These are phyloP conservation scores for Saturnispora bothae DNA, from an alignment of 805 yeast genomes.

Conservation along the genomic window DNA sequence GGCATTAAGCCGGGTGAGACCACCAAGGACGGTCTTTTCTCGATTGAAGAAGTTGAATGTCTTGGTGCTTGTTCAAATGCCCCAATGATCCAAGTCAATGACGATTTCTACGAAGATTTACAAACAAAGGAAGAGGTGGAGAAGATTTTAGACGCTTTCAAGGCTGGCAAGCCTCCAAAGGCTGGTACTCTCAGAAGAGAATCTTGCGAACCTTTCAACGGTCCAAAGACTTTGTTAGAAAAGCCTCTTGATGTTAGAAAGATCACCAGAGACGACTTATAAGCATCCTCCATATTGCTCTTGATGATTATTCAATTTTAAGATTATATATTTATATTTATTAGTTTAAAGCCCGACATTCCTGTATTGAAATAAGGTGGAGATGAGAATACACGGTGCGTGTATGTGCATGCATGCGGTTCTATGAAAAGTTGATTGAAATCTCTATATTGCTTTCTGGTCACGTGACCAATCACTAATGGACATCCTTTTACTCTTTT, in stretches of 20 bases:
- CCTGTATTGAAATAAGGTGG: no score
- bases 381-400: no score
- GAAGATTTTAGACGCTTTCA: slow-evolving; percentile 49
- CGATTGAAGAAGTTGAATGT: slow-evolving; percentile 82
- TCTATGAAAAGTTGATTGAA: no score
- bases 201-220: slow-evolving; percentile 69
- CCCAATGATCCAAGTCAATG: slow-evolving; percentile 80
- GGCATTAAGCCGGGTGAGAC: slow-evolving; percentile 69
- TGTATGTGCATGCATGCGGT: background rate
- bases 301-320: no score
- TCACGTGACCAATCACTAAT: no score
- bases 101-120: slow-evolving; percentile 75
- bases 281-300: background rate
- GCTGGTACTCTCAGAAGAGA: slow-evolving; percentile 62
- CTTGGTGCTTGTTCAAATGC: slow-evolving; percentile 89
- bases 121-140: slow-evolving; percentile 51
- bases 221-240: slow-evolving; percentile 50
- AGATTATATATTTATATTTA: no score
- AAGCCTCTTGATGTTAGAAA: slow-evolving; percentile 62
- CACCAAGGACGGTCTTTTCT: slow-evolving; percentile 62
- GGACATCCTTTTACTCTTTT: no score
- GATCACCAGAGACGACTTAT: slow-evolving; percentile 66
- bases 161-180: slow-evolving; percentile 47
- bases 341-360: no score
- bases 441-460: no score